A percentile compares a stretch with the other conserved stretches of the same genome.
Conservation (phyloP, 1,284 basidiomycete genomes). For the Salmacisia buchloeana region DNA sequence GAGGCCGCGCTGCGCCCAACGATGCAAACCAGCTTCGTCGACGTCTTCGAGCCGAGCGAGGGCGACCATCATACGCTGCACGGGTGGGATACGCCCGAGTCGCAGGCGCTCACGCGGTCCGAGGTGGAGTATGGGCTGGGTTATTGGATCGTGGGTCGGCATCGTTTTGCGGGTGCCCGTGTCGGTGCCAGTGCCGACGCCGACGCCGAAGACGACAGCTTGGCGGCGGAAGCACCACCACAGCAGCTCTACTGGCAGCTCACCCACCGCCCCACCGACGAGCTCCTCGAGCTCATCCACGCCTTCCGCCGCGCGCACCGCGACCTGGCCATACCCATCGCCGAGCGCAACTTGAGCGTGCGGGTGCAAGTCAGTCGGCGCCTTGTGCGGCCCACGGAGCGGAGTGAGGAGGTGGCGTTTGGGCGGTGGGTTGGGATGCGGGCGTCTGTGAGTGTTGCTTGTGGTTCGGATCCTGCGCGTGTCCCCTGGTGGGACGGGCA, state of each 20-base stretch:
- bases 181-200: no score
- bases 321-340: neutral
- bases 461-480: no score
- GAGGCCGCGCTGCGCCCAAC: neutral
- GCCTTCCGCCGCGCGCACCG: slow-evolving; percentile 5
- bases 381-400: neutral
- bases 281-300: neutral
- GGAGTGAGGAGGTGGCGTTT: neutral
- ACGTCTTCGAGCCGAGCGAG: neutral
- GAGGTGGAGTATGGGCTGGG: neutral
- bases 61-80: neutral
- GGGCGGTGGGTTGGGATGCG: neutral
- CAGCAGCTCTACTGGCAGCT: slow-evolving; percentile 8
- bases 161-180: no score
- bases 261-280: neutral
- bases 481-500: neutral
- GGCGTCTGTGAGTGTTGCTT: neutral
- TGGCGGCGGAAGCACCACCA: neutral
- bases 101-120: no score
- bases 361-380: neutral
- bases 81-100: neutral
- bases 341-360: neutral
- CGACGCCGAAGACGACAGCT: neutral
- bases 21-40: neutral
- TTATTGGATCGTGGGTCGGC: no score